A percentile compares a stretch with the other conserved stretches of the same genome.
phyloP scores from a whole-genome alignment of 2,329 filamentous ascomycete species.

The Curvularia spicifera region DNA sequence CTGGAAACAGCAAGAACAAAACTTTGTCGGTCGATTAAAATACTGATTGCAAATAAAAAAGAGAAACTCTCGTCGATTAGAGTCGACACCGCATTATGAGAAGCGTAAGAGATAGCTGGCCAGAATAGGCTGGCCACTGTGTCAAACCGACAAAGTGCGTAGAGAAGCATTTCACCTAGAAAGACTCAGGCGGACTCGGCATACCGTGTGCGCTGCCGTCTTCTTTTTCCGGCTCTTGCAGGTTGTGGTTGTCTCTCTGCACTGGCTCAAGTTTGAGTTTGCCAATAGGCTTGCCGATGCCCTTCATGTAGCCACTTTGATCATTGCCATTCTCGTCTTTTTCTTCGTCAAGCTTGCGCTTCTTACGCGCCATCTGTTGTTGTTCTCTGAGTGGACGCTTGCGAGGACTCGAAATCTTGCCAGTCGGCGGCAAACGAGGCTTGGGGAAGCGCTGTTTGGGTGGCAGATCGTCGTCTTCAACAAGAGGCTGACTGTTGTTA shows the following conservation, averaged over 20 bases:
- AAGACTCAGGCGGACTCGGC: slow-evolving; percentile 83
- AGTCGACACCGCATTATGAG: slow-evolving; percentile 6
- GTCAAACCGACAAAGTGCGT: neutral
- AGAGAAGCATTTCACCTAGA: slow-evolving; percentile 20
- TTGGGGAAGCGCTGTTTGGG: slow-evolving; percentile 80
- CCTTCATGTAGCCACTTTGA: slow-evolving; percentile 38
- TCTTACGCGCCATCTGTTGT: slow-evolving; percentile 83
- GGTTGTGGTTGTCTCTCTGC: slow-evolving; percentile 65
- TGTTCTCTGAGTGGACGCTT: slow-evolving; percentile 84
- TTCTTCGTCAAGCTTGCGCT: slow-evolving; percentile 70
- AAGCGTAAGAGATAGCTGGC: slow-evolving; percentile 6
- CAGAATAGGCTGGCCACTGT: neutral
- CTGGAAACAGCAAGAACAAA: slow-evolving; percentile 5
- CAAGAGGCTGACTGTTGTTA: slow-evolving; percentile 78
- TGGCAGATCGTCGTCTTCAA: slow-evolving; percentile 94
- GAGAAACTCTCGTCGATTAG: neutral
- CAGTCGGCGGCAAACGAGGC: slow-evolving; percentile 70
- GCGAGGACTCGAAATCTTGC: slow-evolving; percentile 84
- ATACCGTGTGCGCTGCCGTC: slow-evolving; percentile 72
- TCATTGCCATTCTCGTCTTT: slow-evolving; percentile 47
- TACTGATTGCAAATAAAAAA: slow-evolving; percentile 16
- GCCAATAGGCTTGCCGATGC: slow-evolving; percentile 63
- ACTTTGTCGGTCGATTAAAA: slow-evolving; percentile 20
- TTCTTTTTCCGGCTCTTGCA: slow-evolving; percentile 69
- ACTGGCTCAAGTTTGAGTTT: slow-evolving; percentile 56